Evolutionary conservation across 257 asterid species (phyloP).

Genomic region (Striga asiatica): DNA sequence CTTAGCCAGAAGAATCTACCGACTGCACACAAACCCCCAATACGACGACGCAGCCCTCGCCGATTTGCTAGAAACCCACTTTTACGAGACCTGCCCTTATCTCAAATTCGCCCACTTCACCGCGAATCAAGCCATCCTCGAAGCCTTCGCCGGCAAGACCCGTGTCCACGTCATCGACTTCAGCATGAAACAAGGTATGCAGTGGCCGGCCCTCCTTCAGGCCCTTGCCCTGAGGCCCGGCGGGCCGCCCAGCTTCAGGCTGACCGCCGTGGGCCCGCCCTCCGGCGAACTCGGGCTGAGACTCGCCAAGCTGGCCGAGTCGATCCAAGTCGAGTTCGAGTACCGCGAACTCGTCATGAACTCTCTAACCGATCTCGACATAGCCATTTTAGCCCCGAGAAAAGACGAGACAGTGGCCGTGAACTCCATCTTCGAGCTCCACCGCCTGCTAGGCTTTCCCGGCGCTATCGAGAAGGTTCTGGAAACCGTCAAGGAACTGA

Average conservation of each 20-base stretch:
- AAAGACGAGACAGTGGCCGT: constrained; percentile 52
- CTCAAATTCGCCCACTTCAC: constrained; percentile 73
- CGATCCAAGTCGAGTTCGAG: constrained; percentile 43
- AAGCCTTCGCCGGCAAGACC: constrained; percentile 40
- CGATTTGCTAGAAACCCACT: constrained; percentile 51
- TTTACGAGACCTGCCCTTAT: constrained; percentile 66
- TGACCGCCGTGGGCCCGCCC: constrained; percentile 70
- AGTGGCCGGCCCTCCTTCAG: constrained; percentile 69
- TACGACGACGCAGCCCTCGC: constrained; percentile 38
- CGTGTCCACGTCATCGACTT: constrained; percentile 59
- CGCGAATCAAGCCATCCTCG: constrained; percentile 70
- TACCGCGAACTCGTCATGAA: constrained; percentile 42
- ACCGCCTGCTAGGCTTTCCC: constrained; percentile 42
- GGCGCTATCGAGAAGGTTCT: constrained; percentile 48
- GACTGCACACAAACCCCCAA: constrained; percentile 23
- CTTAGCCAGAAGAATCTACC: constrained; percentile 41
- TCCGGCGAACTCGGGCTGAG: constrained; percentile 56
- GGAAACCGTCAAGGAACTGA: constrained; percentile 31
- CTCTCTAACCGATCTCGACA: constrained; percentile 49
- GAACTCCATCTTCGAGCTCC: constrained; percentile 60
- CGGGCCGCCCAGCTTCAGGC: constrained; percentile 55
- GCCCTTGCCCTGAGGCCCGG: constrained; percentile 60
- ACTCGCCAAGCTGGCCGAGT: constrained; percentile 43
- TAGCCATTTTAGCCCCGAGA: constrained; percentile 37
- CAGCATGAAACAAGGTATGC: constrained; percentile 72